phyloP scores from a whole-genome alignment of 495 filamentous ascomycete genomes.

The Hypoxylon rickii region DNA sequence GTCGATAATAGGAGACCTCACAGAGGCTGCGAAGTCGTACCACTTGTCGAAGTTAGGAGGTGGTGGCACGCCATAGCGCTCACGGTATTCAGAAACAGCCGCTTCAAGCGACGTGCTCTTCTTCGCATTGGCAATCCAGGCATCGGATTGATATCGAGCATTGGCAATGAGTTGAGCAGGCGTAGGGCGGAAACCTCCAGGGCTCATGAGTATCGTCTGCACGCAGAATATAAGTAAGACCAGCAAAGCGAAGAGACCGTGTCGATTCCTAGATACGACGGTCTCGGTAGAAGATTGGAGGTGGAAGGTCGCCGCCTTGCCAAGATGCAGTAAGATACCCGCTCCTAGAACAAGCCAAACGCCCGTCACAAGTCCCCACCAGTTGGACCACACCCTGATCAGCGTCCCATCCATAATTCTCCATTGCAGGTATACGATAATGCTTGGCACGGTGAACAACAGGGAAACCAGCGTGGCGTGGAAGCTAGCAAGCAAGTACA shows the following conservation, averaged over 20 bases:
- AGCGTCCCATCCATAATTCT: conserved; percentile 30
- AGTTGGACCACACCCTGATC: conserved; percentile 31
- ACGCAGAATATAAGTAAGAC: conserved; percentile 27
- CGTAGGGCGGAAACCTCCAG: conserved; percentile 12
- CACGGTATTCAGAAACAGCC: conserved; percentile 61
- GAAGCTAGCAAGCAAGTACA: conserved; percentile 32
- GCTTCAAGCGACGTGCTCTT: conserved; percentile 53
- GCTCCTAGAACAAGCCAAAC: conserved; percentile 30
- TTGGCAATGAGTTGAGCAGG: conserved; percentile 49
- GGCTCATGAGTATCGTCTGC: conserved; percentile 21
- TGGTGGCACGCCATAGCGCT: conserved; percentile 58
- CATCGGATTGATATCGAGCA: conserved; percentile 49
- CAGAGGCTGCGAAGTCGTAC: conserved; percentile 70
- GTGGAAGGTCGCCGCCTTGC: conserved; percentile 10
- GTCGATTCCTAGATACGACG: conserved; percentile 22
- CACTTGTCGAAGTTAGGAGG: conserved; percentile 71
- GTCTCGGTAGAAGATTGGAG: conserved; percentile 12
- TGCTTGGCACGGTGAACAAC: conserved; percentile 17
- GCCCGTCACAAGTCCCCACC: conserved; percentile 20
- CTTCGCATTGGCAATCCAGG: conserved; percentile 48
- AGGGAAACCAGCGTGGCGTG: conserved; percentile 22
- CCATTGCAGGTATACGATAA: conserved; percentile 32
- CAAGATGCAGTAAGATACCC: conserved; percentile 26
- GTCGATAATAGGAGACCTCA: conserved; percentile 70
- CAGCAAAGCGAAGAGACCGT: conserved; percentile 19